Base-by-base conservation (phyloP, 495 filamentous ascomycete genomes). In the Xylaria bambusicola region DNA sequence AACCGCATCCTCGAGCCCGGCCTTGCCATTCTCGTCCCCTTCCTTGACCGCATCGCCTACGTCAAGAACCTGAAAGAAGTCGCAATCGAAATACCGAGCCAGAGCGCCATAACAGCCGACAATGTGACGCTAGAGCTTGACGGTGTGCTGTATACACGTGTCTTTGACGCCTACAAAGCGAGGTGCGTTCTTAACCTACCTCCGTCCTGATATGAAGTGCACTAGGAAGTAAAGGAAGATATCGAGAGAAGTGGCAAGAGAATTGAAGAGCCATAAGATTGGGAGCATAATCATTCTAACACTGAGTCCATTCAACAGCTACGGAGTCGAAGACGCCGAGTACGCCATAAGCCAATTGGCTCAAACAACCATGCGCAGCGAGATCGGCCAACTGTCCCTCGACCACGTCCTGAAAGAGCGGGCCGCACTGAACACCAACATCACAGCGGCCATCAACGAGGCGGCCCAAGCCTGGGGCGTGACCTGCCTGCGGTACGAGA, bases 321-420 rank as follows among this genome's bases (percentile, higher is more conserved):
- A 98, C 71, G 94, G 94, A 40, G 94, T 98, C 40, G 94, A 98
- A 77, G 94, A 98, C 70, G 94, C 94, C 59, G 95, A 98, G 71
- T 98, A 98, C 75, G 94, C 94, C 70, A 98, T 98, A 77, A 92
- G 90, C 18, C 94, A 98, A 67, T 88, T 98, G 17, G 94, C 94
- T 2, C 94, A 98, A 74, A 98, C 94, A 2, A 98, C 94, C 0
- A 98, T 98, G 94, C 92, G 94, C 60, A 92, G 88, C 56, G 94
- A 98, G 73, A 98, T 98, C 70, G 94, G 94, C 60, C 92, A 97
- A 66, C 83, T 98, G 17, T 90, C 93, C 0, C 88, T 98, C 65
- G 94, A 98, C 75, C 93, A 98, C 77, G 94, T 98, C 38, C 82
- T 98, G 21, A 96, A 97, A 69, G 94, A 98, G 81, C 91, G 94